Base-by-base conservation (phyloP, 495 filamentous ascomycete genomes). In the Darksidea phi region DNA sequence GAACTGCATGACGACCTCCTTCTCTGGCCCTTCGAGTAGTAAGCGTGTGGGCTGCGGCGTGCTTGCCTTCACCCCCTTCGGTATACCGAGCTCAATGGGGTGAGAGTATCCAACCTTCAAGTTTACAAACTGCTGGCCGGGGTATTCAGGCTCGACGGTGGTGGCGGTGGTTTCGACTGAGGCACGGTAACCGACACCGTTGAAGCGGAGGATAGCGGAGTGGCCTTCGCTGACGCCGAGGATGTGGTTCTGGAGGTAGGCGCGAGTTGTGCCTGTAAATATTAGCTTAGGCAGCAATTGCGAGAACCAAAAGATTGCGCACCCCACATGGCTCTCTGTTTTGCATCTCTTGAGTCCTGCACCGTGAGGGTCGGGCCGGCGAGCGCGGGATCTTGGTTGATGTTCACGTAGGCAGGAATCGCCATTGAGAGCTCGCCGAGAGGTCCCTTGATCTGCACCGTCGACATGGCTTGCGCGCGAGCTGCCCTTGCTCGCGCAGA, bases 321-420 rank as follows among this genome's bases (percentile, higher is more conserved):
- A 95, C 94, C 94, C 94, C 94, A 98, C 93, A 97, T 97, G 74
- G 88, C 93, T 70, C 89, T 84, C 76, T 98, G 94, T 51, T 88
- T 80, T 68, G 86, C 82, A 23, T 83, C 63, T 6, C 79, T 67
- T 10, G 72, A 67, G 73, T 97, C 82, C 60, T 84, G 64, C 13
- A 97, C 79, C 32, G 78, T 84, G 51, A 98, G 70, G 8, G 75
- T 80, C 10, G 85, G 85, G 69, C 85, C 88, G 42, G 79, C 75
- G 21, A 76, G 69, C 8, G 77, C 73, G 36, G 77, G 74, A 67
- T 94, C 86, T 38, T 86, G 80, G 57, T 82, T 77, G 48, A 96
- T 79, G 17, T 76, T 84, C 61, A 97, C 74, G 65, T 84, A 97
- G 0, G 83, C 75, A 41, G 89, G 91, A 15, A 96, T 75, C 15